A percentile compares a stretch with the other conserved stretches of the same genome.
Evolutionary conservation across 306 rosid species (phyloP).

Genomic region (Sophora flavescens): DNA sequence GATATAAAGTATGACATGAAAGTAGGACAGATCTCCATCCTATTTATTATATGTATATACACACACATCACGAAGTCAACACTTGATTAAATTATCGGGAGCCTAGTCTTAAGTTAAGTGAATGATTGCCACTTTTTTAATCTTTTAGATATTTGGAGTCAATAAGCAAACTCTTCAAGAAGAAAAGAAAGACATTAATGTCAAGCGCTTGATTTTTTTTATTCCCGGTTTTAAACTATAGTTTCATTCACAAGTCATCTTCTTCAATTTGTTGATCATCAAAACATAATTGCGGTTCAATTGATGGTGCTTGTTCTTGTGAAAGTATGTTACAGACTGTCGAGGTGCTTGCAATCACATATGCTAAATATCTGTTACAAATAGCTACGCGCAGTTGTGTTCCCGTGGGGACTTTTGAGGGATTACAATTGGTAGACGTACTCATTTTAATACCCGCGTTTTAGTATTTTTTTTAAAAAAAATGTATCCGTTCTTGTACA

Average conservation of each 20-base stretch:
- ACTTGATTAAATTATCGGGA: conserved; percentile 29
- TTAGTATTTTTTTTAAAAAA: no score
- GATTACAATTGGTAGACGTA: no score
- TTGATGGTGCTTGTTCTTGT: background rate
- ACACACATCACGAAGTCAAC: conserved; percentile 40
- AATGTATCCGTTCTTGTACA: no score
- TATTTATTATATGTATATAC: no score
- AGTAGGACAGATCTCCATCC: no score
- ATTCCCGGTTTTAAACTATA: background rate
- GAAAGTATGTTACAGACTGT: conserved; percentile 34
- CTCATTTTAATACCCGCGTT: no score
- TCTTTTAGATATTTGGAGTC: background rate
- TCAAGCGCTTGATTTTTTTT: background rate
- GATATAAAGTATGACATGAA: no score
- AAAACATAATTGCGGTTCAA: background rate
- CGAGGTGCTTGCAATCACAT: conserved; percentile 44
- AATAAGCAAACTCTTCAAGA: conserved; percentile 24
- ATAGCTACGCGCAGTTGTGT: background rate
- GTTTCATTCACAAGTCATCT: conserved; percentile 1
- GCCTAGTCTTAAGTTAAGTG: background rate
- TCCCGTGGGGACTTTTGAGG: background rate
- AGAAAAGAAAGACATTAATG: conserved; percentile 2
- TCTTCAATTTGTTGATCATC: conserved; percentile 33
- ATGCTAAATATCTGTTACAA: conserved; percentile 9
- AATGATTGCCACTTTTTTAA: conserved; percentile 38